Conservation (phyloP, 257 asterid species). For the Marsdenia floribunda region DNA sequence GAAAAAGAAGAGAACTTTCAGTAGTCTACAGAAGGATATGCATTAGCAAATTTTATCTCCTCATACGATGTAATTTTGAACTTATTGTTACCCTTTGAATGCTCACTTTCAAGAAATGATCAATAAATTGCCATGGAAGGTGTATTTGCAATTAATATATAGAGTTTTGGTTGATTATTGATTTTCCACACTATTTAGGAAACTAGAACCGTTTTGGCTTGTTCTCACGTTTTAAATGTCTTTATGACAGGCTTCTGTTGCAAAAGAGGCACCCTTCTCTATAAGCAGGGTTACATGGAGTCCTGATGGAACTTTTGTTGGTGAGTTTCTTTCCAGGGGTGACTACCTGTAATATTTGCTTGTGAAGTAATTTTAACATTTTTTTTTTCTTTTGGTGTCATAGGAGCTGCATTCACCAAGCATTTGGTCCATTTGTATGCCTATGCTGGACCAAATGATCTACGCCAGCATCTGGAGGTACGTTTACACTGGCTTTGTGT, state of each 20-base stretch:
- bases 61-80: background rate
- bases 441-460: conserved; percentile 73
- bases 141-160: background rate
- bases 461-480: conserved; percentile 93
- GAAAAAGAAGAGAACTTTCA: background rate
- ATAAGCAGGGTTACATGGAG: conserved; percentile 93
- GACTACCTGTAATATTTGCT: conserved; percentile 1
- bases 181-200: background rate
- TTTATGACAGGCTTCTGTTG: conserved; percentile 66
- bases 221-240: conserved; percentile 27
- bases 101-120: background rate
- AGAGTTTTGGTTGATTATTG: background rate
- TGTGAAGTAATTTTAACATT: conserved; percentile 14
- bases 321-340: conserved; percentile 35
- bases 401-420: conserved; percentile 95
- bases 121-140: background rate
- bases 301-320: conserved; percentile 84
- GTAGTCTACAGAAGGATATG: background rate
- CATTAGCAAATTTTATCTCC: background rate
- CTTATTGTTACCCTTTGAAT: background rate
- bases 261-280: conserved; percentile 83
- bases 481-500: conserved; percentile 6
- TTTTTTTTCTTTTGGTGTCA: conserved; percentile 22
- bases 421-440: conserved; percentile 88
- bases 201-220: background rate